Evolutionary conservation across 495 filamentous ascomycete genomes (phyloP), one percentile per base, ranked within the genome.

Genomic region (Letharia lupina): DNA sequence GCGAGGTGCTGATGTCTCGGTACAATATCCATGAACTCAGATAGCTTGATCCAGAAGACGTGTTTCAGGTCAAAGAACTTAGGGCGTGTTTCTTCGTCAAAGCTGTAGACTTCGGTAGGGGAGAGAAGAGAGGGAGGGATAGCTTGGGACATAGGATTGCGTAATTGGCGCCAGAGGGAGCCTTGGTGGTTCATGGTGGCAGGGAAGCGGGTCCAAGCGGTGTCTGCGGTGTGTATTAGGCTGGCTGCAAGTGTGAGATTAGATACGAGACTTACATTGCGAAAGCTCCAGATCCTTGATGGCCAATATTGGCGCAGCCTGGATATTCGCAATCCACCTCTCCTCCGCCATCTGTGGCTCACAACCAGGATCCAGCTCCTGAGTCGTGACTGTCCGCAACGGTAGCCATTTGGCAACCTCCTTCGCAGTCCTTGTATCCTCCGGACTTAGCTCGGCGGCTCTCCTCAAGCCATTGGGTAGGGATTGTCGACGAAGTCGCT

Each of bases 21-120:
- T 41, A 90, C 82, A 45, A 88, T 83, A 70, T 83, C 84, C 80
- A 89, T 83, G 74, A 91, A 89, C 72, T 91, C 89, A 61, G 87
- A 86, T 60, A 88, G 82, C 85, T 86, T 89, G 70, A 93, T 82
- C 80, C 90, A 91, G 74, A 93, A 93, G 73, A 91, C 79, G 70
- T 88, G 78, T 65, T 81, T 78, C 76, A 84, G 78, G 23, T 58
- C 52, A 64, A 82, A 81, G 72, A 83, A 83, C 67, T 82, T 83
- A 48, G 78, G 79, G 48, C 76, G 73, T 9, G 79, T 80, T 68
- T 82, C 79, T 39, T 67, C 62, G 45, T 73, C 70, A 42, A 73
- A 61, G 11, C 48, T 39, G 35, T 65, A 63, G 33, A 60, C 62
- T 18, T 68, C 64, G 9, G 65, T 62, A 16, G 56, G 28, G 41